phyloP scores from a whole-genome alignment of 2,329 filamentous ascomycete species.

The Pseudogymnoascus sp. region DNA sequence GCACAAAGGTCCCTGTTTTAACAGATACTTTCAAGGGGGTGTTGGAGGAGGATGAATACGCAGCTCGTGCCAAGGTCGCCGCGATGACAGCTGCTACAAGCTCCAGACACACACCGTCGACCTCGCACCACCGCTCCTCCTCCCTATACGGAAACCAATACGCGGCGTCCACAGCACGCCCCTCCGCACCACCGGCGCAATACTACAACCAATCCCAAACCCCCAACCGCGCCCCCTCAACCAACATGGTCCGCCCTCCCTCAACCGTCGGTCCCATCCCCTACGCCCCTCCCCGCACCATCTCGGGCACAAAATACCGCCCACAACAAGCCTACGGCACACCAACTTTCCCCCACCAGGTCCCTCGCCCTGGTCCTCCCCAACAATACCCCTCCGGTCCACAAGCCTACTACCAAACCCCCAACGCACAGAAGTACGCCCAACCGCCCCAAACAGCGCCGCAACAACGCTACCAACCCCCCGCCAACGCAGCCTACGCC shows the following conservation, averaged over 20 bases:
- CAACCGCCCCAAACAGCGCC: slow-evolving; percentile 20
- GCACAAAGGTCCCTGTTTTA: slow-evolving; percentile 40
- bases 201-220: slow-evolving; percentile 23
- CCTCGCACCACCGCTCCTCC: slow-evolving; percentile 20
- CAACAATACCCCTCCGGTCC: slow-evolving; percentile 18
- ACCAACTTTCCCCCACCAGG: slow-evolving; percentile 24
- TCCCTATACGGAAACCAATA: slow-evolving; percentile 28
- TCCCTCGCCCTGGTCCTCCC: slow-evolving; percentile 20
- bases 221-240: slow-evolving; percentile 22
- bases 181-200: slow-evolving; percentile 13
- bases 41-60: slow-evolving; percentile 43
- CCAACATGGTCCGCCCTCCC: slow-evolving; percentile 22
- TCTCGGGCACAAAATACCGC: slow-evolving; percentile 22
- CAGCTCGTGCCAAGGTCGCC: slow-evolving; percentile 22
- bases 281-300: slow-evolving; percentile 21
- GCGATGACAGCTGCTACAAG: slow-evolving; percentile 14
- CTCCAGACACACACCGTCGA: slow-evolving; percentile 16
- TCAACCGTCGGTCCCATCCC: slow-evolving; percentile 20
- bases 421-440: slow-evolving; percentile 10
- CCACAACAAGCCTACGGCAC: slow-evolving; percentile 20
- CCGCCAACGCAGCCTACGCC: slow-evolving; percentile 20
- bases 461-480: slow-evolving; percentile 20
- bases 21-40: slow-evolving; percentile 40
- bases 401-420: slow-evolving; percentile 7
- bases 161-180: slow-evolving; percentile 19